These are phyloP conservation scores for Amoebophrya sp. DNA, from an alignment of 169 alveolate species.

Conservation along the genomic window DNA sequence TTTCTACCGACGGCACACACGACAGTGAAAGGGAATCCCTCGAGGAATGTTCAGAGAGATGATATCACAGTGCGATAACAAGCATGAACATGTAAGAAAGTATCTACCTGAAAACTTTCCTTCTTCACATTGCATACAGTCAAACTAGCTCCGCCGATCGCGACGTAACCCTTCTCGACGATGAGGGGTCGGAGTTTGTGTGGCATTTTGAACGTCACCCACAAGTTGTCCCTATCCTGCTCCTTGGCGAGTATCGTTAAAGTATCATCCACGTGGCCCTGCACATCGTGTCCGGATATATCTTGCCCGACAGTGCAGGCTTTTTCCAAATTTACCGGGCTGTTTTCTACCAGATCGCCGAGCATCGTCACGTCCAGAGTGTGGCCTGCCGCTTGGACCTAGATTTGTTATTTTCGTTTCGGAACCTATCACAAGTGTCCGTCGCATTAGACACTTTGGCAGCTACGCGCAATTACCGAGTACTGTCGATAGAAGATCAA, in stretches of 20 bases:
- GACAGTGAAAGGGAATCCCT: too few relatives aligned
- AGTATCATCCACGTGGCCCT: neutral
- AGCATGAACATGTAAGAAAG: too few relatives aligned
- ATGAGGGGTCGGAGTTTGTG: neutral
- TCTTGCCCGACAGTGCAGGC: neutral
- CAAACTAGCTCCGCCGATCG: neutral
- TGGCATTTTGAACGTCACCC: neutral
- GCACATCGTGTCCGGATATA: neutral
- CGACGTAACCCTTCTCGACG: neutral
- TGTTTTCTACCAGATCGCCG: neutral
- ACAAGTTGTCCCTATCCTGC: neutral
- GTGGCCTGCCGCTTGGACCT: constrained; percentile 8
- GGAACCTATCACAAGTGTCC: too few relatives aligned
- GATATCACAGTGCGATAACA: too few relatives aligned
- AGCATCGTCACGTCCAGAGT: neutral
- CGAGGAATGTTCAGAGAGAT: too few relatives aligned
- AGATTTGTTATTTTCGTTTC: too few relatives aligned
- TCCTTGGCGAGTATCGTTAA: neutral
- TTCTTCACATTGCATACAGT: neutral
- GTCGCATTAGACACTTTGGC: too few relatives aligned
- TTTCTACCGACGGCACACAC: too few relatives aligned
- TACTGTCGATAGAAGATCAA: too few relatives aligned
- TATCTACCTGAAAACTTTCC: neutral
- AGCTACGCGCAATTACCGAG: too few relatives aligned
- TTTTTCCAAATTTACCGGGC: neutral